Evolutionary conservation across 148 eudicot species (phyloP).

Genomic region (Vaccinium myrtillus): DNA sequence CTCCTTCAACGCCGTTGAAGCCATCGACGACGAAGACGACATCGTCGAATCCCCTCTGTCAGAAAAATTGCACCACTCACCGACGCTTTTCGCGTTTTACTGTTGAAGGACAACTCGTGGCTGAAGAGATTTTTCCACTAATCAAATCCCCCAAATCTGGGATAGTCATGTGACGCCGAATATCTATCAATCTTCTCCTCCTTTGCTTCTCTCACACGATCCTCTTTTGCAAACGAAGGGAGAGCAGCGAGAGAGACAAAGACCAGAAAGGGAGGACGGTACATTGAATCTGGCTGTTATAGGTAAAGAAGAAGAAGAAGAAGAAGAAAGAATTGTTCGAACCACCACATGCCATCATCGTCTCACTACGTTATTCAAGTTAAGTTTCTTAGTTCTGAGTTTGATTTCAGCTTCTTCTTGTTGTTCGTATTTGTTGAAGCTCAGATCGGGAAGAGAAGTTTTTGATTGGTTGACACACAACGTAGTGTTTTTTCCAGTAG

Average conservation of each 20-base stretch:
- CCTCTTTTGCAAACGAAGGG: no score
- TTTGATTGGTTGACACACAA: conserved; percentile 48
- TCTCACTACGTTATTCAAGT: conserved; percentile 32
- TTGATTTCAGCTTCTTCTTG: not conserved
- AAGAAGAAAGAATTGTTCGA: conserved; percentile 13
- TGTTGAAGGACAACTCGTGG: no score
- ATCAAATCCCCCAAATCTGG: no score
- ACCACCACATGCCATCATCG: conserved; percentile 44
- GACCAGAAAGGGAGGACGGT: conserved; percentile 40
- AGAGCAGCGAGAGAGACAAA: no score
- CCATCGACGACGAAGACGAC: conserved; percentile 42
- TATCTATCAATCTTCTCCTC: no score
- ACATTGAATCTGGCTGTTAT: conserved; percentile 62
- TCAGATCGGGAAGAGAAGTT: conserved; percentile 67
- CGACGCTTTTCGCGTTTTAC: conserved; percentile 24
- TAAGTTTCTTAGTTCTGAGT: conserved; percentile 19
- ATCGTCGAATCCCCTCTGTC: conserved; percentile 63
- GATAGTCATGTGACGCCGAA: no score
- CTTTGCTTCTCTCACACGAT: no score
- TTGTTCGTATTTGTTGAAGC: conserved; percentile 30
- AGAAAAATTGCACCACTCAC: conserved; percentile 44
- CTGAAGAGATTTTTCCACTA: no score
- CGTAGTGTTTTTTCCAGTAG: not conserved
- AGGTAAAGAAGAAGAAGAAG: conserved; percentile 30
- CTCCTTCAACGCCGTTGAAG: conserved; percentile 56